These are phyloP conservation scores for Groenewaldozyma sp. DNA, from an alignment of 1,139 yeast genomes.

Conservation along the genomic window DNA sequence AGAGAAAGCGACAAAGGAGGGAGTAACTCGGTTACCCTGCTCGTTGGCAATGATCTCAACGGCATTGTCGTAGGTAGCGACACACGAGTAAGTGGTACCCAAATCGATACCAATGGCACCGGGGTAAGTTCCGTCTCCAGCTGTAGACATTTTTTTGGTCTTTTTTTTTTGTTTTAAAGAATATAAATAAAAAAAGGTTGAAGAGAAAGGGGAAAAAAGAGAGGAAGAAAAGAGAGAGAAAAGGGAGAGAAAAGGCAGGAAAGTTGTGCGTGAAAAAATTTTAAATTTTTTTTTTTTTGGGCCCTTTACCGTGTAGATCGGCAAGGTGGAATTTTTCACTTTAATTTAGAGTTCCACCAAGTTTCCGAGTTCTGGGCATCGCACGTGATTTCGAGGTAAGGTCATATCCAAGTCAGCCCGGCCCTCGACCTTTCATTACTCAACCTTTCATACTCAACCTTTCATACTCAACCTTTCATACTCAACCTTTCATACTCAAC, in stretches of 20 bases:
- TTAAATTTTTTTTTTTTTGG: conserved; percentile 6
- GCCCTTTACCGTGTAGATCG: too few relatives aligned
- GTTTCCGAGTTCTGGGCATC: too few relatives aligned
- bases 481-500: too few relatives aligned
- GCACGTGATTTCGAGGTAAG: too few relatives aligned
- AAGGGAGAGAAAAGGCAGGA: conserved; percentile 3
- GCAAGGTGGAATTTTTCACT: too few relatives aligned
- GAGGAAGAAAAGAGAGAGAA: conserved; percentile 5
- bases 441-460: too few relatives aligned
- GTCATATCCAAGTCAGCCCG: too few relatives aligned
- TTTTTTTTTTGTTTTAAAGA: conserved; percentile 6
- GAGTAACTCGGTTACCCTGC: conserved; percentile 99
- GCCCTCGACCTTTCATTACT: too few relatives aligned
- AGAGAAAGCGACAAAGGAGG: conserved; percentile 96
- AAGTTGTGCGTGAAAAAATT: background rate
- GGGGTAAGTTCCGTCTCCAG: conserved; percentile 92
- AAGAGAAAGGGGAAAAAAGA: conserved; percentile 3
- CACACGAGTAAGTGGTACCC: conserved; percentile 89
- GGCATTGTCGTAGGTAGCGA: conserved; percentile 75
- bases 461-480: too few relatives aligned
- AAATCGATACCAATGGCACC: conserved; percentile 98
- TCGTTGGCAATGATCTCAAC: conserved; percentile 93
- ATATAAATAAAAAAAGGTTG: conserved; percentile 6
- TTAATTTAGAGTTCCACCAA: too few relatives aligned
- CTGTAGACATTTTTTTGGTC: conserved; percentile 17